Conservation (phyloP, 2,329 filamentous ascomycete species). For the Paradendryphiella salina region DNA sequence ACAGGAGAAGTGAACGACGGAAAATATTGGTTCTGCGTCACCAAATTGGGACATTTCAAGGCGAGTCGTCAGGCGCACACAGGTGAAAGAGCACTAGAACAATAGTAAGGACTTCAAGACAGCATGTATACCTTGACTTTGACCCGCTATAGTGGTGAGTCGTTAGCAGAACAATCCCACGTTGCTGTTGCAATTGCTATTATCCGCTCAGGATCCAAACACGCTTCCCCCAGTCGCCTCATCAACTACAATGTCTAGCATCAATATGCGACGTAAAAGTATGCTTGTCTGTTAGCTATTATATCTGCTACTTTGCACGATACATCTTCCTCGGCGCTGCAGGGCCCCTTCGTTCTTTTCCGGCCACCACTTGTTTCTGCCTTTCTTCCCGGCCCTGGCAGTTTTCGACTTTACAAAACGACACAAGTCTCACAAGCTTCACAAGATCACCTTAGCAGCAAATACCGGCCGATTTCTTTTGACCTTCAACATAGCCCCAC, state of each 20-base stretch:
- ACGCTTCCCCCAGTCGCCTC: slow-evolving; percentile 13
- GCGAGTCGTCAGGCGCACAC: slow-evolving; percentile 3
- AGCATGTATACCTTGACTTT: neutral
- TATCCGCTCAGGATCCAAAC: slow-evolving; percentile 10
- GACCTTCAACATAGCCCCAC: neutral
- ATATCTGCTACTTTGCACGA: neutral
- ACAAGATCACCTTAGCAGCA: neutral
- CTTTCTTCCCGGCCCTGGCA: neutral
- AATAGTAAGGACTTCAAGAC: slow-evolving; percentile 26
- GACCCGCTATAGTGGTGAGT: slow-evolving; percentile 9
- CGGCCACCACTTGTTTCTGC: neutral
- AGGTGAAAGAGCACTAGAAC: slow-evolving; percentile 22
- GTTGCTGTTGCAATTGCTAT: slow-evolving; percentile 12
- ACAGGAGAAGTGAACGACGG: slow-evolving; percentile 11
- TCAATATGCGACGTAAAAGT: neutral
- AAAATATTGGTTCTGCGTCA: slow-evolving; percentile 15
- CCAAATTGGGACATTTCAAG: neutral
- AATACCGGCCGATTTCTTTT: neutral
- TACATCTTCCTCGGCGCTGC: neutral
- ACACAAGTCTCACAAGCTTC: neutral
- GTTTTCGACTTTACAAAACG: neutral
- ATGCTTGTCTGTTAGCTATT: slow-evolving; percentile 7
- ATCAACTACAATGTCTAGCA: slow-evolving; percentile 8
- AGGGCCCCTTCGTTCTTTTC: slow-evolving; percentile 6
- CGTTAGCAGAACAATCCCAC: slow-evolving; percentile 8